Base-by-base conservation (phyloP, 106 monocot genomes). In the Dioscorea dumetorum region DNA sequence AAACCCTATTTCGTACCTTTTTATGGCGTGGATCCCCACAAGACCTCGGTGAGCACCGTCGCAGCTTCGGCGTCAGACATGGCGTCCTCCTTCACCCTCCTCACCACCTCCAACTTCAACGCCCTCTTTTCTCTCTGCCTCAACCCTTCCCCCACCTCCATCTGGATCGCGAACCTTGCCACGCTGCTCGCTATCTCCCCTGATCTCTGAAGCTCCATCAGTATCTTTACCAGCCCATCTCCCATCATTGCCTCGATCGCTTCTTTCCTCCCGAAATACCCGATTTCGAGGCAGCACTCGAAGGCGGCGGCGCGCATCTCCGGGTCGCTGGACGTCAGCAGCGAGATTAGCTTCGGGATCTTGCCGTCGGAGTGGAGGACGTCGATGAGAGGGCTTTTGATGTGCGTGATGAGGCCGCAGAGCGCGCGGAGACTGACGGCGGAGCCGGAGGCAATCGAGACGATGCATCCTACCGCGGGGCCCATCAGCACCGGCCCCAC, bases 61-160 rank as follows among this genome's bases (percentile, higher is more conserved):
- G 80, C 88, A 4, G 57, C 76, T 70, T 84, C 85, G 12, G 73
- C 85, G 3, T 80, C 82, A 11, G 67, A 49, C 12, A 19, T 49
- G 5, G 48, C 88, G 12, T 83, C 78, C 67, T 83, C 88, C 74
- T 65, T 75, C 24, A 83, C 88, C 56, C 78, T 17, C 64, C 50
- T 49, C 60, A 92, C 34, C 11, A 92, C 67, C 67, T 85, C 81
- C 70, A 53, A 34, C 78, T 88, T 92, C 20, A 77, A 17, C 61
- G 19, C 68, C 49, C 76, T 57, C 69, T 73, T 85, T 76, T 88
- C 92, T 53, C 80, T 58, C 68, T 70, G 61, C 60, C 85, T 48
- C 33, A 92, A 50, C 22, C 92, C 92, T 60, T 85, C 92, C 24
- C 92, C 92, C 2, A 93, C 79, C 85, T 93, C 88, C 34, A 93